Evolutionary conservation across 345 rosid genomes (phyloP), one percentile per base, ranked within the genome.

Genomic region (Microcos paniculata): DNA sequence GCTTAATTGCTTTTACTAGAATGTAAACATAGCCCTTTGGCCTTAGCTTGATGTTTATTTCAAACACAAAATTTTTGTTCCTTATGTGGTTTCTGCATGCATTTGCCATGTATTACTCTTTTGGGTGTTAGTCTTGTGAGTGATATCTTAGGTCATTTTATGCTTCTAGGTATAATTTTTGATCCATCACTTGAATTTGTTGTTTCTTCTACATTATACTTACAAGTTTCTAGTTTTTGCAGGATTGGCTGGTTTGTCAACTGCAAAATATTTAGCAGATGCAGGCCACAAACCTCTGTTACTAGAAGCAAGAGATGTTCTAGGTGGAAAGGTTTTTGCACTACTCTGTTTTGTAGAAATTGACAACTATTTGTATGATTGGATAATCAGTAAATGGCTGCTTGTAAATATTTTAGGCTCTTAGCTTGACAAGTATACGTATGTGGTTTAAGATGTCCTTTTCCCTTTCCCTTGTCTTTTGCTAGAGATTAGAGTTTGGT

Each of bases 221-320:
- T 48, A 57, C 24, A 21, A 5, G 11, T 69, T 83, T 49, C 33
- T 46, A 55, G 71, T 71, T 52, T 35, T 75, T 81, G 79, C 85
- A 95, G 96, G 98, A 70, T 88, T 95, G 93, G 97, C 96, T 76
- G 99, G 99, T 79, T 87, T 95, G 81, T 90, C 99, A 8, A 89
- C 99, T 40, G 94, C 96, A 57, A 93, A 95, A 73, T 95, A 95
- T 85, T 80, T 95, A 76, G 97, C 98, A 7, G 99, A 91, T 89
- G 96, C 98, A 77, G 98, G 99, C 51, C 99, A 95, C 56, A 84
- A 84, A 81, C 98, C 97, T 80, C 21, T 92, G 80, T 70, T 94
- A 78, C 81, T 92, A 23, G 97, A 94, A 87, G 95, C 92, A 62
- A 88, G 95, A 86, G 98, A 94, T 81, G 98, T 90, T 82, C 87